Evolutionary conservation across 441 rosid genomes (phyloP), one percentile per base, ranked within the genome.

Genomic region (Viola pubescens): DNA sequence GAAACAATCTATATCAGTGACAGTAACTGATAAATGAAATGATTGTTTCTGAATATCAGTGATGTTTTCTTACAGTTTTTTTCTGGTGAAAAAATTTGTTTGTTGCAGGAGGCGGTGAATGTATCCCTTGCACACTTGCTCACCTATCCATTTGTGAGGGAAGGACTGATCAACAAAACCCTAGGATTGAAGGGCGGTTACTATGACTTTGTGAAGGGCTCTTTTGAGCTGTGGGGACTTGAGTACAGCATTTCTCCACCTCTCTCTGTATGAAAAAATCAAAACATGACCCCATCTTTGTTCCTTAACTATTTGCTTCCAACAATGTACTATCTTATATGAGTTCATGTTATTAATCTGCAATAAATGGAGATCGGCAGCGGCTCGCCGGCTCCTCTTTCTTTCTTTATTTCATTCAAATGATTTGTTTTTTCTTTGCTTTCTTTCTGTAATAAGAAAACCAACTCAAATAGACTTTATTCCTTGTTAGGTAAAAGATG

Each of bases 41-140:
- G 34, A 26, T 26, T 26, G 34, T 26, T 26, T 26, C 34, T 26
- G 34, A 26, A 26, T 26, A 2, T 26, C 34, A 26, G 34, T 26
- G 2, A 26, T 26, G 34, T 26, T 26, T 1, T 26, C 34, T 26
- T 26, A 26, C 34, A 26, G 3, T 26, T 26, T 26, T 26, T 26
- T 26, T 26, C 2, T 26, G 2, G 12, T 42, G 42, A 14, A 48
- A 48, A 26, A 26, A 26, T 26, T 1, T 26, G 34, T 26, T 26
- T 26, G 34, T 26, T 80, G 73, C 87, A 87, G 97, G 97, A 82
- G 70, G 95, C 95, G 3, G 95, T 90, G 84, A 90, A 90, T 75
- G 82, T 84, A 41, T 90, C 97, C 0, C 78, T 90, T 13, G 91
- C 77, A 56, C 81, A 90, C 72, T 67, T 90, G 76, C 79, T 87